phyloP scores from a whole-genome alignment of 2,329 filamentous ascomycete genomes.

The Aureobasidium sp. region DNA sequence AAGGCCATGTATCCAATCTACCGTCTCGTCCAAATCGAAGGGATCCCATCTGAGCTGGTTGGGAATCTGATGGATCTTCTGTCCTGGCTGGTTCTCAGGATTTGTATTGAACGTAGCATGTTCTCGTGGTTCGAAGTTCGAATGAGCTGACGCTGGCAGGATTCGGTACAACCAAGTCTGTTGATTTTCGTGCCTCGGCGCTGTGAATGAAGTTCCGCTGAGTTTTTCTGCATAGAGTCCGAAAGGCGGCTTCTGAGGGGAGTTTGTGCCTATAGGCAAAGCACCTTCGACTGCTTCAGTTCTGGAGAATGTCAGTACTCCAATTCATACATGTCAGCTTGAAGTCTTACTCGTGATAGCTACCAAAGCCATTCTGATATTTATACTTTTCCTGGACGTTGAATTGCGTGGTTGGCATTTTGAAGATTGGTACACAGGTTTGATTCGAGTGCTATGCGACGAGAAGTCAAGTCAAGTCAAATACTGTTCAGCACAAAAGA shows the following conservation, averaged over 20 bases:
- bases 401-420: constrained; percentile 59
- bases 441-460: not conserved
- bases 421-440: not conserved
- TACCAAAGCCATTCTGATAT: constrained; percentile 72
- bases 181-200: constrained; percentile 47
- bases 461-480: not conserved
- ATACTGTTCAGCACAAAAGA: not conserved
- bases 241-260: constrained; percentile 68
- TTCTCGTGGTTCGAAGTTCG: constrained; percentile 43
- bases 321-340: not conserved
- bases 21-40: constrained; percentile 62
- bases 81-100: constrained; percentile 40
- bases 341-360: constrained; percentile 60
- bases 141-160: constrained; percentile 50
- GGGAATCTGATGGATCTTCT: constrained; percentile 63
- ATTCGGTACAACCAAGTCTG: constrained; percentile 53
- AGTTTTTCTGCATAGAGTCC: constrained; percentile 73
- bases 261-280: constrained; percentile 68
- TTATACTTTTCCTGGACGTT: constrained; percentile 58
- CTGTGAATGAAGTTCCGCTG: constrained; percentile 52
- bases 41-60: constrained; percentile 77
- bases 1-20: constrained; percentile 61
- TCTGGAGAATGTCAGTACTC: constrained; percentile 34
- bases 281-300: constrained; percentile 69
- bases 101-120: constrained; percentile 42